Percentiles rank a stretch among this genome's conserved stretches.
phyloP scores from a whole-genome alignment of 2,329 filamentous ascomycete species.

The Claviceps cyperi region DNA sequence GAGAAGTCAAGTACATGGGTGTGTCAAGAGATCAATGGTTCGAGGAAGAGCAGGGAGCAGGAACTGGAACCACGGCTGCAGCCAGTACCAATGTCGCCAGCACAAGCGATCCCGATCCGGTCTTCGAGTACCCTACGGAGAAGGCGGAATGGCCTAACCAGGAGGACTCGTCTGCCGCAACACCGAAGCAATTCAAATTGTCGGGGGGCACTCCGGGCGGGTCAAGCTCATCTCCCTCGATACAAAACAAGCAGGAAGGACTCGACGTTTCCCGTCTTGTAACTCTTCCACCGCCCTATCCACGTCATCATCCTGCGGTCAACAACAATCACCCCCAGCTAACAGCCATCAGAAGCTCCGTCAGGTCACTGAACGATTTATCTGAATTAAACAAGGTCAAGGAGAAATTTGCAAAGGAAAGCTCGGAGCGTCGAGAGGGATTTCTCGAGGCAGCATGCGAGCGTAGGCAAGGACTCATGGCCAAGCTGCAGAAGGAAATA shows the following conservation, averaged over 20 bases:
- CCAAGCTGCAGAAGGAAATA: constrained; percentile 67
- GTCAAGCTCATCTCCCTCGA: constrained; percentile 30
- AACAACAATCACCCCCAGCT: constrained; percentile 92
- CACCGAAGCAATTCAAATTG: constrained; percentile 29
- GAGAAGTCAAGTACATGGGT: constrained; percentile 96
- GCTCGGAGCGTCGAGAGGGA: constrained; percentile 43
- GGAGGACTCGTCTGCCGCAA: constrained; percentile 21
- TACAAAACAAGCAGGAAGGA: constrained; percentile 32
- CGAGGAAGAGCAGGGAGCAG: constrained; percentile 26
- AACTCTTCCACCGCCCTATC: constrained; percentile 85
- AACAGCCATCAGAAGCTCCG: constrained; percentile 57
- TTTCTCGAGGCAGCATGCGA: constrained; percentile 33
- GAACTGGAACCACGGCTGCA: constrained; percentile 9
- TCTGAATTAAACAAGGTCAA: constrained; percentile 57
- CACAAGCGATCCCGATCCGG: constrained; percentile 25
- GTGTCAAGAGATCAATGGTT: constrained; percentile 68
- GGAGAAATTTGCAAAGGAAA: constrained; percentile 41
- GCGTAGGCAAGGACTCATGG: constrained; percentile 49
- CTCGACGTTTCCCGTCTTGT: constrained; percentile 86
- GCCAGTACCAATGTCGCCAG: constrained; percentile 11
- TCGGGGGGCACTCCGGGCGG: constrained; percentile 23
- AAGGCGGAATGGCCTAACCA: constrained; percentile 41
- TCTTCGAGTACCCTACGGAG: constrained; percentile 38
- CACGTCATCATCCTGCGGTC: constrained; percentile 84
- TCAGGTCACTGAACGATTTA: constrained; percentile 61